These are phyloP conservation scores for Buddleja alternifolia DNA, from an alignment of 257 asterid genomes.

Conservation along the genomic window DNA sequence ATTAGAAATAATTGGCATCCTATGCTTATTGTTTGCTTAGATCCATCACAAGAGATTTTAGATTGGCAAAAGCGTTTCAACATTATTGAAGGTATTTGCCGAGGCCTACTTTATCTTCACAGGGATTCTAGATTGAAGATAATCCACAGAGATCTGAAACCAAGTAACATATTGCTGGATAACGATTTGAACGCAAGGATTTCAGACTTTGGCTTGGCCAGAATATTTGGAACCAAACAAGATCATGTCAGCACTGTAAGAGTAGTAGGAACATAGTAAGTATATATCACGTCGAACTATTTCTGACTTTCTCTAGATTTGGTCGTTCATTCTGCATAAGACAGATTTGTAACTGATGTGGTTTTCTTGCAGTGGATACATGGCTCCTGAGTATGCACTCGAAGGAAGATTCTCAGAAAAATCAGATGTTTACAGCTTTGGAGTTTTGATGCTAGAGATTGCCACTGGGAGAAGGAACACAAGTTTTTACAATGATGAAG, in stretches of 20 bases:
- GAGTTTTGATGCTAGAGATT: conserved; percentile 69
- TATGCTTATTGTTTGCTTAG: conserved; percentile 13
- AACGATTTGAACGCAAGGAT: conserved; percentile 59
- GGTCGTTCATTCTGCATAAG: not conserved
- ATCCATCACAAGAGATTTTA: conserved; percentile 33
- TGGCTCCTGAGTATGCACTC: conserved; percentile 83
- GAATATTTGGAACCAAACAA: conserved; percentile 51
- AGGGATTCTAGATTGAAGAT: conserved; percentile 61
- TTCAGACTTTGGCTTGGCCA: conserved; percentile 73
- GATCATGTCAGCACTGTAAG: conserved; percentile 63
- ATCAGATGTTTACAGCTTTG: conserved; percentile 73
- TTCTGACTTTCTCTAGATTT: not conserved
- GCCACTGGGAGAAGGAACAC: conserved; percentile 57
- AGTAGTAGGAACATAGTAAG: conserved; percentile 78
- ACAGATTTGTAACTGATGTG: not conserved
- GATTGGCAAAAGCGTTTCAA: conserved; percentile 45
- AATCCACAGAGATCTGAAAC: conserved; percentile 61
- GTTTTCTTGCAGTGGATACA: conserved; percentile 58
- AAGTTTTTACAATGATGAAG: conserved; percentile 34
- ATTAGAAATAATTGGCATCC: not conserved
- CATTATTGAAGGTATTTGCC: conserved; percentile 53
- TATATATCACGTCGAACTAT: not conserved
- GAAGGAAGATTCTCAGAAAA: conserved; percentile 71
- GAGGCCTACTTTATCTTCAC: conserved; percentile 69
- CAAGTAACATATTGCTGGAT: conserved; percentile 56